Conservation (phyloP, 179 eudicot species). For the Actinidia arguta region DNA sequence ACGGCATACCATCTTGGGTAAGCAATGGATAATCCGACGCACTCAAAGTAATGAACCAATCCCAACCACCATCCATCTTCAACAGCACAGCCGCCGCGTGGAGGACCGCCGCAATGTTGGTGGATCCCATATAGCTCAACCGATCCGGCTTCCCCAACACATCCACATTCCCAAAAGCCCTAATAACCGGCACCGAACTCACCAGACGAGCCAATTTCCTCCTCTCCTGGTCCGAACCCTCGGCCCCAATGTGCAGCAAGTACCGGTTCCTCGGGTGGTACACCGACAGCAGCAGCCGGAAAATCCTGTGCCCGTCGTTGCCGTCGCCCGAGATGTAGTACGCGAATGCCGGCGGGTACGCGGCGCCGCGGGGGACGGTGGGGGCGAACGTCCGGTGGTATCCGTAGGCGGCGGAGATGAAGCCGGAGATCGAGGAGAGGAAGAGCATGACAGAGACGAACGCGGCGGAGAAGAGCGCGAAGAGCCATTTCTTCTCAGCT, state of each 20-base stretch:
- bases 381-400: constrained; percentile 40
- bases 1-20: constrained; percentile 84
- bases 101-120: constrained; percentile 68
- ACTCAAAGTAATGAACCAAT: constrained; percentile 89
- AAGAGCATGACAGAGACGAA: constrained; percentile 69
- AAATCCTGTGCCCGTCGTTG: constrained; percentile 65
- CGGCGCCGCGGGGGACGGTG: constrained; percentile 52
- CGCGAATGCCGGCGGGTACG: constrained; percentile 79
- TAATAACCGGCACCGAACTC: constrained; percentile 59
- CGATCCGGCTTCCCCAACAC: constrained; percentile 84
- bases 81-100: constrained; percentile 78
- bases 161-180: constrained; percentile 83
- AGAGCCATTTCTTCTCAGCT: constrained; percentile 86
- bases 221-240: constrained; percentile 68
- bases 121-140: constrained; percentile 81
- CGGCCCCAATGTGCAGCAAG: constrained; percentile 72
- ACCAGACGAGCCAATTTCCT: constrained; percentile 59
- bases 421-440: constrained; percentile 67
- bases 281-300: constrained; percentile 71
- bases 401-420: constrained; percentile 51
- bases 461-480: constrained; percentile 72
- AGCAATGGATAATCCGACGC: constrained; percentile 90
- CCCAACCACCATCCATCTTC: constrained; percentile 86
- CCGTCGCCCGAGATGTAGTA: constrained; percentile 77
- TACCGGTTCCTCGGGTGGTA: constrained; percentile 87